Evolutionary conservation across 2,329 filamentous ascomycete genomes (phyloP).

Genomic region (Paracoccidioides brasiliensis): DNA sequence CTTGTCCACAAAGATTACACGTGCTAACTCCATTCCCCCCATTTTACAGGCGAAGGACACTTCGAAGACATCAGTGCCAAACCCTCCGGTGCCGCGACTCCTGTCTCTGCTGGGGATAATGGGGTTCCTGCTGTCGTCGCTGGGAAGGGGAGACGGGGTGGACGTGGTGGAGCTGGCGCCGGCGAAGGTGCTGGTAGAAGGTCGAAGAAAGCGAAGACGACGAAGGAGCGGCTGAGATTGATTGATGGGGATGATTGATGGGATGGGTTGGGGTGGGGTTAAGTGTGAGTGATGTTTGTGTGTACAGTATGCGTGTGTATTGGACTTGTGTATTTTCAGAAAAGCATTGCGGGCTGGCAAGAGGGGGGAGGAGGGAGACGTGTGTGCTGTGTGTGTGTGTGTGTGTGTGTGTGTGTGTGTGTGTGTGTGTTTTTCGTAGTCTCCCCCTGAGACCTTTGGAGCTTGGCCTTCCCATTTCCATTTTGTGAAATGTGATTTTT

Average conservation of each 20-base stretch:
- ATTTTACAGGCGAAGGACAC: constrained; percentile 69
- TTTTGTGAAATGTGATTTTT: too few species aligned
- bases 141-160: constrained; percentile 44
- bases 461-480: too few species aligned
- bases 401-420: too few species aligned
- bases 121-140: constrained; percentile 21
- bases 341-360: too few species aligned
- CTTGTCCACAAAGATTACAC: too few species aligned
- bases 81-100: constrained; percentile 73
- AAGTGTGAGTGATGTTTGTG: background rate
- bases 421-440: too few species aligned
- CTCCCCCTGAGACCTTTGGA: too few species aligned
- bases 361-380: too few species aligned
- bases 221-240: constrained; percentile 33
- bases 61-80: constrained; percentile 81
- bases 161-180: constrained; percentile 37
- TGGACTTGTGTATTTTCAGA: background rate
- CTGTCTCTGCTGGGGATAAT: constrained; percentile 43
- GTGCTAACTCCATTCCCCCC: too few species aligned
- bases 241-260: constrained; percentile 11
- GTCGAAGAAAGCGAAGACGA: constrained; percentile 48
- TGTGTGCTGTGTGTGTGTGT: too few species aligned
- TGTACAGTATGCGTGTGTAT: background rate
- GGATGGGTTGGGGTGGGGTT: background rate
- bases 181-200: constrained; percentile 27